Conservation (phyloP, 345 rosid genomes). For the Syzygium oleosum region DNA sequence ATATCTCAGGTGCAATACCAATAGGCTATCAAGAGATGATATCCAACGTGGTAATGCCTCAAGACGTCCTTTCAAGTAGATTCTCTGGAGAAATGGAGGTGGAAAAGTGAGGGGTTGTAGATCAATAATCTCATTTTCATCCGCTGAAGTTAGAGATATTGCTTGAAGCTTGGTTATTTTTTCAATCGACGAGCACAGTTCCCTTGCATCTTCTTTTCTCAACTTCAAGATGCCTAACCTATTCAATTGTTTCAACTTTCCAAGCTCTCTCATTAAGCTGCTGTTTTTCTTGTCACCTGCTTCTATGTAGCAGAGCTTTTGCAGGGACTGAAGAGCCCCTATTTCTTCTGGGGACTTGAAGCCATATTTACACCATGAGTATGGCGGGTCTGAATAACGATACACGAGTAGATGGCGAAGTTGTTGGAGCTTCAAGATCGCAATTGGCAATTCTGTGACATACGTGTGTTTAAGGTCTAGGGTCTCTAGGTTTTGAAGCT, state of each 20-base stretch:
- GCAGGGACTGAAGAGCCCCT: conserved; percentile 17
- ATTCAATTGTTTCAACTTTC: conserved; percentile 21
- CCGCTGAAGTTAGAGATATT: conserved; percentile 13
- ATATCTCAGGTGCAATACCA: conserved; percentile 6
- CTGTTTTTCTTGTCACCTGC: not conserved
- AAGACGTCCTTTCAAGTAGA: conserved; percentile 13
- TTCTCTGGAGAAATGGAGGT: conserved; percentile 14
- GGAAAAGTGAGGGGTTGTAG: conserved; percentile 15
- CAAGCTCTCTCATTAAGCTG: conserved; percentile 15
- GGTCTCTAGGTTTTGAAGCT: conserved; percentile 36
- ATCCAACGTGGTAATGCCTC: conserved; percentile 20
- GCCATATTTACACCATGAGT: conserved; percentile 9
- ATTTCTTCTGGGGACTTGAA: conserved; percentile 16
- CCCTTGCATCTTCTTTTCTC: conserved; percentile 21
- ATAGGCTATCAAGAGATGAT: conserved; percentile 13
- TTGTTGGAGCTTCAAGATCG: conserved; percentile 19
- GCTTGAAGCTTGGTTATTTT: conserved; percentile 17
- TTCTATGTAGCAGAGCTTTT: conserved; percentile 21
- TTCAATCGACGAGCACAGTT: conserved; percentile 17
- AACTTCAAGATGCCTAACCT: conserved; percentile 24
- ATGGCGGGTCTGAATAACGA: not conserved
- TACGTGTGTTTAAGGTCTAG: conserved; percentile 29
- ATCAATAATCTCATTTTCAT: conserved; percentile 15
- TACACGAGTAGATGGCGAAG: conserved; percentile 27
- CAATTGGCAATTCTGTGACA: conserved; percentile 23